Evolutionary conservation across 2,329 filamentous ascomycete genomes (phyloP), one percentile per base, ranked within the genome.

Genomic region (Fusarium euwallaceae): DNA sequence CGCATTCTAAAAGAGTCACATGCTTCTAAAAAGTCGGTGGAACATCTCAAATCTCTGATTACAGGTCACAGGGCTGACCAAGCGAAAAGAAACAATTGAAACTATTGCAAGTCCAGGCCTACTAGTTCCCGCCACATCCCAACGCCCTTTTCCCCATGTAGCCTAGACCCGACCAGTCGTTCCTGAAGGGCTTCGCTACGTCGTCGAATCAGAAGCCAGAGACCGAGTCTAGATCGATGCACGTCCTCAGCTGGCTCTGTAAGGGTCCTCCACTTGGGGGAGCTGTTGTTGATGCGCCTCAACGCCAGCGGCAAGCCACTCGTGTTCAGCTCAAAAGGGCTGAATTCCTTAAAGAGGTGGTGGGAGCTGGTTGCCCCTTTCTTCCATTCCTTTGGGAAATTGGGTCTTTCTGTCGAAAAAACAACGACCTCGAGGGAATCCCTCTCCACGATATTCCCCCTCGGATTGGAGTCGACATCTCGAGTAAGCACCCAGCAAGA

Each of bases 211-310:
- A 29, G 7, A 24, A 1, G 0, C 2, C 0, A 41, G 0, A 22
- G 32, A 20, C 51, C 51, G 51, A 55, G 53, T 72, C 69, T 55
- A 72, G 70, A 72, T 66, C 61, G 12, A 17, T 43, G 69, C 64
- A 69, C 4, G 17, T 36, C 53, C 53, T 68, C 62, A 58, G 59
- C 55, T 58, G 24, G 34, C 29, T 39, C 29, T 56, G 22, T 45
- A 36, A 68, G 60, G 64, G 45, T 39, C 11, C 43, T 59, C 29
- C 64, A 36, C 55, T 29, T 62, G 6, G 34, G 17, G 11, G 36
- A 14, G 24, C 24, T n/a, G 36, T 16, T 56, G 29, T 81, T 94
- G 12, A 24, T 20, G 61, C 71, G 74, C 69, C 70, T 67, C 70
- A 48, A 62, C 59, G 59, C 58, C 61, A 66, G 36, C 55, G 14